These are phyloP conservation scores for Diplodia mutila DNA, from an alignment of 2,329 filamentous ascomycete species.

Conservation along the genomic window DNA sequence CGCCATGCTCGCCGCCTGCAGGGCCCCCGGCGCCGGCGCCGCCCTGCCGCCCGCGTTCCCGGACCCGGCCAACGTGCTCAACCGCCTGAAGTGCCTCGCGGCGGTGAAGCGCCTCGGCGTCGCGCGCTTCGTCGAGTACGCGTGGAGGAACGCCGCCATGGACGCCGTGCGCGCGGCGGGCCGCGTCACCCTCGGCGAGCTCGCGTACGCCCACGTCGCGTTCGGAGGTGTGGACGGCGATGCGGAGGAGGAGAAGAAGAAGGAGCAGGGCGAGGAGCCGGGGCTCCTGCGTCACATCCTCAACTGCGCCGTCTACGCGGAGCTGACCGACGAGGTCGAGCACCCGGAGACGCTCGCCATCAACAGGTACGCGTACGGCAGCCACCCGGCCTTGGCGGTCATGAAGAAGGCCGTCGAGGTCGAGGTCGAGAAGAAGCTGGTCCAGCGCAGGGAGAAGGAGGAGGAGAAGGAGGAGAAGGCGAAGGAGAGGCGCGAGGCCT, in stretches of 20 bases:
- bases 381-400: background rate
- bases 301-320: constrained; percentile 44
- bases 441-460: too few relatives aligned
- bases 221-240: background rate
- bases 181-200: constrained; percentile 38
- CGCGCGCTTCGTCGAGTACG: constrained; percentile 31
- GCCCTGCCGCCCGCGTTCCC: constrained; percentile 22
- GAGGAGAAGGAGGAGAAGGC: too few relatives aligned
- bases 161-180: constrained; percentile 38
- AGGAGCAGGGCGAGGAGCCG: too few relatives aligned
- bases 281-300: constrained; percentile 36
- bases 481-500: too few relatives aligned
- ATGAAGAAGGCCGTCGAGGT: background rate
- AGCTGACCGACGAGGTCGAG: constrained; percentile 32
- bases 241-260: too few relatives aligned
- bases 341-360: constrained; percentile 16
- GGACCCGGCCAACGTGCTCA: constrained; percentile 31
- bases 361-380: background rate
- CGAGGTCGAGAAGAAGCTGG: too few relatives aligned
- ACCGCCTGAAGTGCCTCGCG: constrained; percentile 37
- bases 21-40: too few relatives aligned
- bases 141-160: background rate
- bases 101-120: constrained; percentile 41
- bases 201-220: constrained; percentile 31
- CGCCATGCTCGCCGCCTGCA: too few relatives aligned